A percentile compares a stretch with the other conserved stretches of the same genome.
phyloP scores from a whole-genome alignment of 1,139 yeast species.

The Geotrichum armillariae region DNA sequence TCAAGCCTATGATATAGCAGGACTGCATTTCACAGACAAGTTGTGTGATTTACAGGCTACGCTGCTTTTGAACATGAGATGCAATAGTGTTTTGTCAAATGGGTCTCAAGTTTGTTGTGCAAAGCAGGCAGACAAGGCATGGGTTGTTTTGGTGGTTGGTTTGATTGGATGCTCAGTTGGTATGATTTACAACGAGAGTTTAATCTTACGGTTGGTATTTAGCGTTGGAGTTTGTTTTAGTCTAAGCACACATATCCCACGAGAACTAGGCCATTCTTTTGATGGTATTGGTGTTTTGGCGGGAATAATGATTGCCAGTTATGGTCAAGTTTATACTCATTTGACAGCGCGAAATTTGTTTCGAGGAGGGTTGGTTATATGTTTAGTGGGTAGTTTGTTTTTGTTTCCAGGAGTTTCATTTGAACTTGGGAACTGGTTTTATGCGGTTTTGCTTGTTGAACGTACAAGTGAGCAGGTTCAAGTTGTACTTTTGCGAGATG shows the following conservation, averaged over 20 bases:
- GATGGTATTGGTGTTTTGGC: neutral
- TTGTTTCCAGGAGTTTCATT: neutral
- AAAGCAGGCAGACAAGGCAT: neutral
- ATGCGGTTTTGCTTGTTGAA: neutral
- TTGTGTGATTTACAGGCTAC: constrained; percentile 15
- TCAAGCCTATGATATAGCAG: constrained; percentile 13
- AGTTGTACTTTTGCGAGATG: neutral
- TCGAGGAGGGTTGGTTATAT: neutral
- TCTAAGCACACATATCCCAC: neutral
- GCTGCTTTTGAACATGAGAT: constrained; percentile 7
- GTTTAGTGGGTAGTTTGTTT: neutral
- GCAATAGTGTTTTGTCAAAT: constrained; percentile 8
- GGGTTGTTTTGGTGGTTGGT: neutral
- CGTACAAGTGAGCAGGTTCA: constrained; percentile 3
- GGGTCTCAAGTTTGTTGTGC: constrained; percentile 12
- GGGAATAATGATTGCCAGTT: neutral
- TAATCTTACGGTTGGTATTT: neutral
- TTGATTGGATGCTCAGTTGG: neutral
- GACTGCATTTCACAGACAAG: constrained; percentile 15
- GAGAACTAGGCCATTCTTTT: neutral
- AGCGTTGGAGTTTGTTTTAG: neutral
- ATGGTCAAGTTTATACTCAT: no score
- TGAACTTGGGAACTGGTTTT: constrained; percentile 6
- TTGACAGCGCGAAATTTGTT: neutral
- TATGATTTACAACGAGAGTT: neutral